Evolutionary conservation across 2,329 filamentous ascomycete genomes (phyloP).

Genomic region (Sporothrix protearum): DNA sequence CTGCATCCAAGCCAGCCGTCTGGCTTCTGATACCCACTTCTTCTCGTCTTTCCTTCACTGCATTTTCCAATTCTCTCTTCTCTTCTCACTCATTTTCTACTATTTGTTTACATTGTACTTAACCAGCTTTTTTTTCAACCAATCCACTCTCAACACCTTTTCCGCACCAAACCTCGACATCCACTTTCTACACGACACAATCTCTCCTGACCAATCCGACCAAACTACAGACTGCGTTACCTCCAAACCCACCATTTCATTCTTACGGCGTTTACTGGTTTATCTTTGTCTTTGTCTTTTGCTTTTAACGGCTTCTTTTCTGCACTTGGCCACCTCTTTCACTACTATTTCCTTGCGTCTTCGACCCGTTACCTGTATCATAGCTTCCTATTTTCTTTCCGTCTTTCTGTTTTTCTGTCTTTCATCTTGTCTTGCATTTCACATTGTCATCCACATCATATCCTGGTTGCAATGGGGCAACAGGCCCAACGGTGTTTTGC

Average conservation of each 20-base stretch:
- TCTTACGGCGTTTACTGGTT: background rate
- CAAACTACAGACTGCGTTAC: slow-evolving; percentile 5
- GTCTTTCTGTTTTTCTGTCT: background rate
- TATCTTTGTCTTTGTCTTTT: background rate
- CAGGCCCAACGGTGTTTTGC: slow-evolving; percentile 1
- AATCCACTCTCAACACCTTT: background rate
- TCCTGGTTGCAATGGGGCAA: slow-evolving; percentile 12
- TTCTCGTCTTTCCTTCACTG: slow-evolving; percentile 19
- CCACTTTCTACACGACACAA: background rate
- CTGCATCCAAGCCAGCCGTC: slow-evolving; percentile 15
- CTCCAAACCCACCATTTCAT: background rate
- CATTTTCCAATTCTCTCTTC: background rate
- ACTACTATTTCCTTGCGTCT: slow-evolving; percentile 10
- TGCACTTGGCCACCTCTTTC: background rate
- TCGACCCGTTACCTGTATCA: background rate
- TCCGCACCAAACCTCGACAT: background rate
- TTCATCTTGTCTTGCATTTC: background rate
- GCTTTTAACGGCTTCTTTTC: background rate
- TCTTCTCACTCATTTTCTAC: background rate
- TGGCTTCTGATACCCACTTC: slow-evolving; percentile 15
- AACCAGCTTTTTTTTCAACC: background rate
- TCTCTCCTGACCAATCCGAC: background rate
- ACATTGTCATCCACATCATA: too few species aligned
- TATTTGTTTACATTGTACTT: background rate
- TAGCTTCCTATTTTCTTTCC: background rate